phyloP scores from a whole-genome alignment of 169 alveolate species.

The Eimeria falciformis region DNA sequence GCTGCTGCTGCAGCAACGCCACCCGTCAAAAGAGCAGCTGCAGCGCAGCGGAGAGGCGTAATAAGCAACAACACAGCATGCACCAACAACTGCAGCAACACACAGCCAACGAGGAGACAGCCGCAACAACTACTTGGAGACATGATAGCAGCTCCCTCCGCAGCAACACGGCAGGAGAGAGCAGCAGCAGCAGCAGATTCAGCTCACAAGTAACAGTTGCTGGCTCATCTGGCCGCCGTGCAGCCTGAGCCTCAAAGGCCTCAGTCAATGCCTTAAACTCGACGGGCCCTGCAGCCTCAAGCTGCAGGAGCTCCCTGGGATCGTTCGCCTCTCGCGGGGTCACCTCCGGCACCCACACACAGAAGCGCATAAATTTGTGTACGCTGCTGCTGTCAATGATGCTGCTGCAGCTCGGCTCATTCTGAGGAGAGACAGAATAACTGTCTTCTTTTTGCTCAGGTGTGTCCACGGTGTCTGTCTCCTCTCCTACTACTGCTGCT shows the following conservation, averaged over 20 bases:
- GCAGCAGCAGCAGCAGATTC: constrained; percentile 11
- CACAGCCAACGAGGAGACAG: not conserved
- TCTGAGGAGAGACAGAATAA: not conserved
- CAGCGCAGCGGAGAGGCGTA: not conserved
- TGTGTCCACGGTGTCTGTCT: not conserved
- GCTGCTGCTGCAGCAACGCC: constrained; percentile 59
- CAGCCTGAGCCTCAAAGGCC: constrained; percentile 42
- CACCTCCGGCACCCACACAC: constrained; percentile 33
- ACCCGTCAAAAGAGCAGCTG: constrained; percentile 39
- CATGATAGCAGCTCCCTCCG: not conserved
- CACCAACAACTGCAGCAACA: not conserved
- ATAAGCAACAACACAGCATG: not conserved
- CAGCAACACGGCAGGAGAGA: constrained; percentile 18
- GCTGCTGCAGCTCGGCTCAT: constrained; percentile 30
- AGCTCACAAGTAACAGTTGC: constrained; percentile 16
- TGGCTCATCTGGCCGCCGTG: constrained; percentile 12
- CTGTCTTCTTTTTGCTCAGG: not conserved
- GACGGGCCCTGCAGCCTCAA: constrained; percentile 33
- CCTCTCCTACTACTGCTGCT: not conserved
- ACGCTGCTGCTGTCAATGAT: constrained; percentile 7
- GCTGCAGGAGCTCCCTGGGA: not conserved
- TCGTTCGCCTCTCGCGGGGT: not conserved
- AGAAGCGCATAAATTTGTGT: not conserved
- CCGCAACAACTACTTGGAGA: not conserved
- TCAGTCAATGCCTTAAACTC: not conserved